Evolutionary conservation across 805 yeast genomes (phyloP).

Genomic region (Zygosaccharomyces bisporus): DNA sequence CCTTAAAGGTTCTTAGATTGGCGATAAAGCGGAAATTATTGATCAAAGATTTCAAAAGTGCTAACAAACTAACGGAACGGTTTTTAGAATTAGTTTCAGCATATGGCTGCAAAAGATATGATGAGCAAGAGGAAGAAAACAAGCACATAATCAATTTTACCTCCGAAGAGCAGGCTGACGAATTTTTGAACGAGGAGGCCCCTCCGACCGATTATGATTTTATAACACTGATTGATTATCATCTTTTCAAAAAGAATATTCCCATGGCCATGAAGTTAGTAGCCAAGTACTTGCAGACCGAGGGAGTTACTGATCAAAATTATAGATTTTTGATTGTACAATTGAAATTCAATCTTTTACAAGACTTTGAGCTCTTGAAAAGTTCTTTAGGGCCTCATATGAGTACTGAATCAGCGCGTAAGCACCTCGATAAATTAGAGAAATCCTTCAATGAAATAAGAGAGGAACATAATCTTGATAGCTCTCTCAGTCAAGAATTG

Average conservation of each 20-base stretch:
- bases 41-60: conserved; percentile 27
- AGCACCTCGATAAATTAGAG: conserved; percentile 12
- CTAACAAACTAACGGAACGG: conserved; percentile 35
- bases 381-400: conserved; percentile 15
- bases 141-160: conserved; percentile 23
- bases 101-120: conserved; percentile 24
- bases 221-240: conserved; percentile 26
- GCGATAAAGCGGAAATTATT: conserved; percentile 37
- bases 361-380: conserved; percentile 25
- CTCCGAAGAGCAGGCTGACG: conserved; percentile 32
- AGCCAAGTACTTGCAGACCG: conserved; percentile 24
- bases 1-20: conserved; percentile 37
- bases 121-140: neutral
- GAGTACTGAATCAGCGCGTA: conserved; percentile 6
- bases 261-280: conserved; percentile 22
- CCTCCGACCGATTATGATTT: conserved; percentile 28
- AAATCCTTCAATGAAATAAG: conserved; percentile 17
- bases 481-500: conserved; percentile 20
- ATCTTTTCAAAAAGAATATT: conserved; percentile 19
- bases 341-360: conserved; percentile 26
- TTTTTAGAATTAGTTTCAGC: conserved; percentile 27
- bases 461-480: conserved; percentile 17
- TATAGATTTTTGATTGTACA: conserved; percentile 21
- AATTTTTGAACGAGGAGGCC: conserved; percentile 31
- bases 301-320: conserved; percentile 17